Percentiles rank a stretch among this genome's conserved stretches.
Evolutionary conservation across 192 early-diverging fungal genomes (phyloP).

Genomic region (Backusella macrospora): DNA sequence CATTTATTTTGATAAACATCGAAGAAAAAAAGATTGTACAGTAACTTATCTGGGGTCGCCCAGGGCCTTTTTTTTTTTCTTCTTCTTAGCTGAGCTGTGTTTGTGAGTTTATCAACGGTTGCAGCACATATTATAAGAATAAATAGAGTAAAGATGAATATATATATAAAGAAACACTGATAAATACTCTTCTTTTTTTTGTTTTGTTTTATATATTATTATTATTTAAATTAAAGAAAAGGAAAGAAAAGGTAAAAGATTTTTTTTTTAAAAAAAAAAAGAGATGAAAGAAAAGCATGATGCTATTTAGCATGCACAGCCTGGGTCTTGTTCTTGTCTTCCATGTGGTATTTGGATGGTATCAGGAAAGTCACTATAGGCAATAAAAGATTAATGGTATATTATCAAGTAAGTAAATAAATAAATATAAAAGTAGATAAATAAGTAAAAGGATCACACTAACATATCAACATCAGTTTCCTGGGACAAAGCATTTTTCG

Average conservation of each 20-base stretch:
- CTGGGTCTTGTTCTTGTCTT: constrained; percentile 20
- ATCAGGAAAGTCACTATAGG: constrained; percentile 32
- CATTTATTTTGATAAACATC: too few relatives aligned
- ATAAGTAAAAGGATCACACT: neutral
- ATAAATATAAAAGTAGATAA: neutral
- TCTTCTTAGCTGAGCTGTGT: too few relatives aligned
- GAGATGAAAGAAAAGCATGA: neutral
- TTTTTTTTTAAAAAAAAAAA: neutral
- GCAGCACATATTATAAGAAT: neutral
- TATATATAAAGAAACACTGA: neutral
- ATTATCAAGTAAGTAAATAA: too few relatives aligned
- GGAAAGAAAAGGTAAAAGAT: neutral
- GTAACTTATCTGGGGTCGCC: too few relatives aligned
- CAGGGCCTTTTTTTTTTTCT: too few relatives aligned
- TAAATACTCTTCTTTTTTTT: neutral
- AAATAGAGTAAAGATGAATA: neutral
- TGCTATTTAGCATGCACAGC: constrained; percentile 24
- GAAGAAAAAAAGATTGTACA: too few relatives aligned
- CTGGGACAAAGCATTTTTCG: constrained; percentile 90
- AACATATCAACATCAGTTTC: constrained; percentile 89
- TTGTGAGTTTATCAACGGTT: too few relatives aligned
- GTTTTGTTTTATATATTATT: neutral
- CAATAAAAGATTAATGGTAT: too few relatives aligned
- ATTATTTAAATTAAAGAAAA: neutral
- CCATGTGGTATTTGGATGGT: constrained; percentile 34